Conservation (phyloP, 495 filamentous ascomycete genomes). For the Gamarada debralockiae region DNA sequence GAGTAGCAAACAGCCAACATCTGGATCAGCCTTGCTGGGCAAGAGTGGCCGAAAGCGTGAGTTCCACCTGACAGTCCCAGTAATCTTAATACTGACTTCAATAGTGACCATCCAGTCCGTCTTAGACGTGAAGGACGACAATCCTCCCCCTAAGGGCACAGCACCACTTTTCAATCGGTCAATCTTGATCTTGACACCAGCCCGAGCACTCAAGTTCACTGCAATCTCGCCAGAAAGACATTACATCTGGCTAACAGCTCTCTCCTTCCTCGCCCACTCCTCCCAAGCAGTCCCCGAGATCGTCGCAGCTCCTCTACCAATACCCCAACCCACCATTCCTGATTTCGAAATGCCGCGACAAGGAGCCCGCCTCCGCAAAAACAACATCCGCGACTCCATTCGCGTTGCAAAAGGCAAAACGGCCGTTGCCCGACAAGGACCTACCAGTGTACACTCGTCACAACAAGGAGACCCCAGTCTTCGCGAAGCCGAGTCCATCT, state of each 20-base stretch:
- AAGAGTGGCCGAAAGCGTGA: slow-evolving; percentile 95
- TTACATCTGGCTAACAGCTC: slow-evolving; percentile 89
- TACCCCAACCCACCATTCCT: slow-evolving; percentile 41
- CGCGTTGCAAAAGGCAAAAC: slow-evolving; percentile 70
- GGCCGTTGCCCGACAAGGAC: slow-evolving; percentile 14
- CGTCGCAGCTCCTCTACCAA: slow-evolving; percentile 51
- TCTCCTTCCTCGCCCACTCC: slow-evolving; percentile 91
- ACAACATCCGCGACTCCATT: slow-evolving; percentile 86
- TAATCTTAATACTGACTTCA: slow-evolving; percentile 22
- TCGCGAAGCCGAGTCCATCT: slow-evolving; percentile 28
- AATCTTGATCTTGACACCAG: slow-evolving; percentile 90
- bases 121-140: slow-evolving; percentile 93
- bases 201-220: slow-evolving; percentile 94
- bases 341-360: slow-evolving; percentile 44
- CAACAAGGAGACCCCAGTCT: slow-evolving; percentile 16
- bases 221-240: slow-evolving; percentile 79
- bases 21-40: slow-evolving; percentile 81
- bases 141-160: slow-evolving; percentile 69
- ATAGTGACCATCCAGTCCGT: slow-evolving; percentile 94
- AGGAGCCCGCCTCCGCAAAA: slow-evolving; percentile 34
- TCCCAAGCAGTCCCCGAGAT: slow-evolving; percentile 68
- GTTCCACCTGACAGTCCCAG: slow-evolving; percentile 28
- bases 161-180: slow-evolving; percentile 78
- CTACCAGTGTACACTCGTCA: slow-evolving; percentile 21
- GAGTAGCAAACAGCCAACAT: slow-evolving; percentile 96